Percentiles rank a stretch among this genome's conserved stretches.
These are phyloP conservation scores for Leccinum longicurvipes DNA, from an alignment of 768 basidiomycete genomes.

Conservation along the genomic window DNA sequence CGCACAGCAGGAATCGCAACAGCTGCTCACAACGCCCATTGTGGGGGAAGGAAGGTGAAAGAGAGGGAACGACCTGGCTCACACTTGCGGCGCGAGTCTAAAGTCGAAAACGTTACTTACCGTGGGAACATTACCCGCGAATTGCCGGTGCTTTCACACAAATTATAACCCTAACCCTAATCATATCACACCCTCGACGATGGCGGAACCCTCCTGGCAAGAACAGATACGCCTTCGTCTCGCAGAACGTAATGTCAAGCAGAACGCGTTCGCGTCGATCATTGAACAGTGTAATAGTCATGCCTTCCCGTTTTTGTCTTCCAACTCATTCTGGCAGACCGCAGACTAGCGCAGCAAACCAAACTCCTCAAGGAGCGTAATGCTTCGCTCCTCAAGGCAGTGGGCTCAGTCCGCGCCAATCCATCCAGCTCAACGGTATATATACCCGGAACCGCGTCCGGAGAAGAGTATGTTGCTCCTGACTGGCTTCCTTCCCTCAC, in stretches of 20 bases:
- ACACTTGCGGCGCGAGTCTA: slow-evolving; percentile 7
- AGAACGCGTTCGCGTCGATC: slow-evolving; percentile 76
- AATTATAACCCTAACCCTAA: slow-evolving; percentile 28
- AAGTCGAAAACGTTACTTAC: slow-evolving; percentile 16
- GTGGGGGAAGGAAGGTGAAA: slow-evolving; percentile 1
- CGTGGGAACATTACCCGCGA: slow-evolving; percentile 26
- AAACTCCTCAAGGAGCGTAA: slow-evolving; percentile 91
- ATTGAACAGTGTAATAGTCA: slow-evolving; percentile 84
- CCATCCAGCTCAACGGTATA: slow-evolving; percentile 61
- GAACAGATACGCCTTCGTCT: slow-evolving; percentile 76
- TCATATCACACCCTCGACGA: slow-evolving; percentile 31
- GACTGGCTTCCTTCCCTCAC: background rate
- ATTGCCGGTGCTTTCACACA: slow-evolving; percentile 12
- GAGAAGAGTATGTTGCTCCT: slow-evolving; percentile 61
- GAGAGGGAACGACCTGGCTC: slow-evolving; percentile 1
- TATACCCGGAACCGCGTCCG: slow-evolving; percentile 47
- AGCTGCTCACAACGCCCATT: slow-evolving; percentile 78
- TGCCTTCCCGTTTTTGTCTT: background rate
- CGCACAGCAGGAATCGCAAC: slow-evolving; percentile 83
- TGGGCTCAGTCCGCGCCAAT: slow-evolving; percentile 64
- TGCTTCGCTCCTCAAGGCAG: slow-evolving; percentile 80
- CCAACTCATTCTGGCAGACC: slow-evolving; percentile 51
- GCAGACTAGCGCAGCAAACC: slow-evolving; percentile 88
- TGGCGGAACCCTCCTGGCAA: slow-evolving; percentile 86
- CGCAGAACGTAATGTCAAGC: slow-evolving; percentile 77